These are phyloP conservation scores for Cladobotryum mycophilum DNA, from an alignment of 2,329 filamentous ascomycete species.

Conservation along the genomic window DNA sequence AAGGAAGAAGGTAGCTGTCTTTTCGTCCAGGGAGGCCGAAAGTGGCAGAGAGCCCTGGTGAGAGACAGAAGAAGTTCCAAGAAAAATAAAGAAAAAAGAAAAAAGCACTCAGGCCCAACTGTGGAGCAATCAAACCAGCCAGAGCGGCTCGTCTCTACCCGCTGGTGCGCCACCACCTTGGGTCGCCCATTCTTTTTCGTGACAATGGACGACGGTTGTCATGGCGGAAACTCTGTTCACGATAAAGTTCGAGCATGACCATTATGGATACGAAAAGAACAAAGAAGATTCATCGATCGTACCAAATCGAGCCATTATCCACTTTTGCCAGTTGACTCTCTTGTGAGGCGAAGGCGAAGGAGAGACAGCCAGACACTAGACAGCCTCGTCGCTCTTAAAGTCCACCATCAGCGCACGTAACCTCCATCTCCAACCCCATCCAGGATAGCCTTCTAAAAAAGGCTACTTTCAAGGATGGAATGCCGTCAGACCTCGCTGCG, in stretches of 20 bases:
- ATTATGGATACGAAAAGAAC: not conserved
- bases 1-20: too few relatives aligned
- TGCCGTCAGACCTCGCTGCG: not conserved
- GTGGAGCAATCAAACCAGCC: conserved; percentile 21
- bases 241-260: not conserved
- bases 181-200: conserved; percentile 3
- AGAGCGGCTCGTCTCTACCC: conserved; percentile 13
- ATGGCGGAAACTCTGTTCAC: conserved; percentile 5
- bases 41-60: too few relatives aligned
- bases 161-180: conserved; percentile 10
- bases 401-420: not conserved
- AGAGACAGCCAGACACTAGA: not conserved
- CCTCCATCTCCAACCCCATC: not conserved
- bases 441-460: too few relatives aligned
- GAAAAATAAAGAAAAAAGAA: not conserved
- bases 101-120: conserved; percentile 33
- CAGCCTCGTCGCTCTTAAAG: not conserved
- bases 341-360: too few relatives aligned
- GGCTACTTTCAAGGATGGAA: not conserved
- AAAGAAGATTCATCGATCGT: not conserved
- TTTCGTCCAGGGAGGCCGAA: too few relatives aligned
- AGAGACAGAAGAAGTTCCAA: not conserved
- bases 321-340: too few relatives aligned
- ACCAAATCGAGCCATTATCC: not conserved
- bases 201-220: not conserved